Evolutionary conservation across 2,329 filamentous ascomycete genomes (phyloP), one percentile per base, ranked within the genome.

Genomic region (Pseudopithomyces maydicus): DNA sequence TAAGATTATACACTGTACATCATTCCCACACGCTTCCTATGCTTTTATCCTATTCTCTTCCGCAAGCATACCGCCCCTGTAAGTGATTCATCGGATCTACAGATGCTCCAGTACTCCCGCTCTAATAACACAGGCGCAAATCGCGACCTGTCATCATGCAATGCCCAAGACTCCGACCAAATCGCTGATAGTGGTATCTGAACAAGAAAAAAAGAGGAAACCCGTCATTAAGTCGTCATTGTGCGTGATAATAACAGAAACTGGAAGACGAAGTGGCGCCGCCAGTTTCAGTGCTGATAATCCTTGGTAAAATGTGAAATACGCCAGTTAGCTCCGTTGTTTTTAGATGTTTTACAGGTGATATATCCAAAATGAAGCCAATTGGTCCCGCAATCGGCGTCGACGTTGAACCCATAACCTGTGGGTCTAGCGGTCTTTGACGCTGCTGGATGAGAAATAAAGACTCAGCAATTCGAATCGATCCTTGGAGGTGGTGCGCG

Each of bases 81-180:
- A 26, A 45, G 22, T 10, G 33, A 20, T 15, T 17, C 14, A 36
- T 48, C 45, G 14, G 15, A 26, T 32, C 20, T 19, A 14, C 23
- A 44, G 7, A 15, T 36, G 32, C 32, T 41, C 38, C 39, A 29
- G 11, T 20, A 46, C n/a, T 45, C 41, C 20, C n/a, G 20, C 53
- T 17, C 53, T 38, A 35, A 49, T 48, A 49, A 20, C 36, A n/a
- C 32, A 45, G 53, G 32, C 51, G 57, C 87, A 78, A 36, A 82
- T 82, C 56, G 80, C 82, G 74, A 91, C 87, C 78, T 92, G 85
- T 29, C 15, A 55, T 17, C 36, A 62, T 55, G 52, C 48, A 53
- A 49, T 49, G 51, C 54, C 87, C 84, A 67, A 82, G 84, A 59
- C 92, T 79, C 6, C 86, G 82, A 43, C 88, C 48, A 94, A 78